phyloP scores from a whole-genome alignment of 106 monocot species.

The Apostasia ramifera region DNA sequence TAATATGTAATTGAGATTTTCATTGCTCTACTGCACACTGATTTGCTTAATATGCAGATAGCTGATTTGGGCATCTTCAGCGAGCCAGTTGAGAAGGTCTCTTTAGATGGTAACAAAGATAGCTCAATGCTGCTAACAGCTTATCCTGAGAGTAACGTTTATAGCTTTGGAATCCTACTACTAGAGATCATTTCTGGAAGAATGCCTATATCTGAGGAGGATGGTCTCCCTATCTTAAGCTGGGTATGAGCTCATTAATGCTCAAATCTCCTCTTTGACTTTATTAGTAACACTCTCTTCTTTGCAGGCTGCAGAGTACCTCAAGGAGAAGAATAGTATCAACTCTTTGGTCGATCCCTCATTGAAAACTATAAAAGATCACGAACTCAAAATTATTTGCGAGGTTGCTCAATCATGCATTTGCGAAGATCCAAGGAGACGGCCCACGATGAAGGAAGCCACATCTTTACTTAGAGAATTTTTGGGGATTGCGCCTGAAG shows the following conservation, averaged over 20 bases:
- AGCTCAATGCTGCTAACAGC: slow-evolving; percentile 2
- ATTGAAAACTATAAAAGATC: slow-evolving; percentile 46
- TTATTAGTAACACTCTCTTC: too few species aligned
- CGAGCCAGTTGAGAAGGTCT: slow-evolving; percentile 19
- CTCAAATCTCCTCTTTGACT: too few species aligned
- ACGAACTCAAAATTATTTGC: slow-evolving; percentile 62
- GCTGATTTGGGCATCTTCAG: slow-evolving; percentile 38
- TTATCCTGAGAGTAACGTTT: slow-evolving; percentile 53
- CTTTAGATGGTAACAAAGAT: slow-evolving; percentile 20
- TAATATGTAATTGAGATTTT: too few species aligned
- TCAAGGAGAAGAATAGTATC: slow-evolving; percentile 30
- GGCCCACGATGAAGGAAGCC: slow-evolving; percentile 65
- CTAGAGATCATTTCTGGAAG: slow-evolving; percentile 83
- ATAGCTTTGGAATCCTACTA: slow-evolving; percentile 68
- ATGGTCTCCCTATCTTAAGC: slow-evolving; percentile 30
- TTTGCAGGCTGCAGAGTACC: slow-evolving; percentile 51
- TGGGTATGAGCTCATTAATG: slow-evolving; percentile 35
- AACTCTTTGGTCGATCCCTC: slow-evolving; percentile 58
- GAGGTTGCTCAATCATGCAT: slow-evolving; percentile 57
- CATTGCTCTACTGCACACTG: neutral
- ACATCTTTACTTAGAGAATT: slow-evolving; percentile 32
- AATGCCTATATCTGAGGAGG: slow-evolving; percentile 29
- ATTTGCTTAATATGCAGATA: slow-evolving; percentile 19
- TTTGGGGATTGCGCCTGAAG: slow-evolving; percentile 53
- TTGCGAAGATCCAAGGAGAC: slow-evolving; percentile 42